phyloP scores from a whole-genome alignment of 495 filamentous ascomycete genomes.

The Halenospora varia region DNA sequence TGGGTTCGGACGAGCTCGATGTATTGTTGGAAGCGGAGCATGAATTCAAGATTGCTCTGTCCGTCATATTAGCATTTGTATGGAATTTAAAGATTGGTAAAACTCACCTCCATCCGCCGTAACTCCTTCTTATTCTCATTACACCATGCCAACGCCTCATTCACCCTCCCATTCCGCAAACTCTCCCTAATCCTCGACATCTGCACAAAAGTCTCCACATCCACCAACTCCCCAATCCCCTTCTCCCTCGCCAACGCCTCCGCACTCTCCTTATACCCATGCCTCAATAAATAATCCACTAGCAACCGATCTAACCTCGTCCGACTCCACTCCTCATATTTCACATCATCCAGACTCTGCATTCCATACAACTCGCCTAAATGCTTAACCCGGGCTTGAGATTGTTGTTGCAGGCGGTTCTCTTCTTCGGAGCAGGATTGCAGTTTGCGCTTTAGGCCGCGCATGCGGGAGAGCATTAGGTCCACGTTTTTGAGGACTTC shows the following conservation, averaged over 20 bases:
- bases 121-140: conserved; percentile 84
- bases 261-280: conserved; percentile 78
- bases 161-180: conserved; percentile 64
- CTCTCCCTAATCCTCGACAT: conserved; percentile 72
- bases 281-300: conserved; percentile 84
- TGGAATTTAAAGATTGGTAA: neutral
- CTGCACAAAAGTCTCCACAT: conserved; percentile 82
- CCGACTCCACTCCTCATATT: conserved; percentile 88
- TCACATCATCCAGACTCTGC: conserved; percentile 80
- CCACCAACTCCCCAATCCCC: conserved; percentile 72
- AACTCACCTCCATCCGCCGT: conserved; percentile 72
- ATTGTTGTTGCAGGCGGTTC: conserved; percentile 63
- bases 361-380: conserved; percentile 74
- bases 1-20: conserved; percentile 79
- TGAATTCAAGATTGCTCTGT: conserved; percentile 86
- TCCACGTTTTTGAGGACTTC: conserved; percentile 76
- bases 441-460: conserved; percentile 84
- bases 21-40: conserved; percentile 92
- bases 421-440: conserved; percentile 74
- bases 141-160: conserved; percentile 85
- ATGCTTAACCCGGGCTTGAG: conserved; percentile 72
- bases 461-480: conserved; percentile 76
- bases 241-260: conserved; percentile 64
- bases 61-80: conserved; percentile 26
- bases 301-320: conserved; percentile 76